Percentiles rank a stretch among this genome's conserved stretches.
phyloP scores from a whole-genome alignment of 345 rosid species.

The Rhodamnia argentea region DNA sequence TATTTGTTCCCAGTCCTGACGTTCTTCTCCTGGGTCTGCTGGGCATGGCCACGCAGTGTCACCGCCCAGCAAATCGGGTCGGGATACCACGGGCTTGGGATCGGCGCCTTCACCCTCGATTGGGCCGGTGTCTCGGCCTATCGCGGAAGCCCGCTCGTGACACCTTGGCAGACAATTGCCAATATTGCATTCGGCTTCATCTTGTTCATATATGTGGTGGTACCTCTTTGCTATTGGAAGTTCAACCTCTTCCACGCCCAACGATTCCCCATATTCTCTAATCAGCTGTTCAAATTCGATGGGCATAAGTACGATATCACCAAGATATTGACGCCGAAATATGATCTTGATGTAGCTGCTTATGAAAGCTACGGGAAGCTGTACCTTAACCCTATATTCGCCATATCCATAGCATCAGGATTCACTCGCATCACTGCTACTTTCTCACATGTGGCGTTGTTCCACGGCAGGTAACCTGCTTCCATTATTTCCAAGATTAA shows the following conservation, averaged over 20 bases:
- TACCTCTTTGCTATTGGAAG: constrained; percentile 90
- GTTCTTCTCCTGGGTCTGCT: constrained; percentile 91
- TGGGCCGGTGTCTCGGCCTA: constrained; percentile 96
- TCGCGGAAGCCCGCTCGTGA: constrained; percentile 80
- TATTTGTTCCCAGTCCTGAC: constrained; percentile 75
- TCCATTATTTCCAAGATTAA: neutral
- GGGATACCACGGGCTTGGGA: constrained; percentile 80
- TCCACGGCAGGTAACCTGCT: constrained; percentile 62
- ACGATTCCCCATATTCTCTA: constrained; percentile 84
- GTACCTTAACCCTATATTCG: constrained; percentile 91
- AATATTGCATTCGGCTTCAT: constrained; percentile 78
- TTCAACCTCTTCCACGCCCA: constrained; percentile 66
- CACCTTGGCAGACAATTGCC: constrained; percentile 80
- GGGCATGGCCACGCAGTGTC: constrained; percentile 69
- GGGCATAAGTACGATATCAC: constrained; percentile 79
- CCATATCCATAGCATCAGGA: constrained; percentile 80
- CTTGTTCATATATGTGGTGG: constrained; percentile 72
- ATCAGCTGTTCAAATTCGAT: constrained; percentile 52
- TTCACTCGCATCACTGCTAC: constrained; percentile 88
- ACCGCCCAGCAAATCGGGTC: constrained; percentile 97
- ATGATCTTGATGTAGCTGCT: constrained; percentile 51
- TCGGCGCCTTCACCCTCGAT: constrained; percentile 87
- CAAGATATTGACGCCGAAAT: constrained; percentile 62
- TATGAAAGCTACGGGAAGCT: constrained; percentile 75
- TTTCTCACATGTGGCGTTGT: constrained; percentile 81